Percentiles rank a stretch among this genome's conserved stretches.
Evolutionary conservation across 1,139 yeast genomes (phyloP).

Genomic region (Hyphopichia fennica): DNA sequence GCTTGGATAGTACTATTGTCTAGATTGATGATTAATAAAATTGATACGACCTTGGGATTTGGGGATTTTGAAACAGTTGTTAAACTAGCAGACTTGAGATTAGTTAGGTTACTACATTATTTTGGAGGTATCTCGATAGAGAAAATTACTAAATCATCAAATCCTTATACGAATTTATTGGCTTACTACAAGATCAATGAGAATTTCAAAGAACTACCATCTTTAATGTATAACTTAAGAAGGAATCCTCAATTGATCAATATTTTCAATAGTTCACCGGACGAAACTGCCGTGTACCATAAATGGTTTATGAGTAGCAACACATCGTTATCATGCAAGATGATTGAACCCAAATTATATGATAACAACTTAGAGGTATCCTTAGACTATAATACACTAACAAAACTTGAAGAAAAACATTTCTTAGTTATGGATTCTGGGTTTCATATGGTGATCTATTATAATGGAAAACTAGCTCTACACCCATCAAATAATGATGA

Average conservation of each 20-base stretch:
- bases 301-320: conserved; percentile 26
- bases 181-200: conserved; percentile 24
- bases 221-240: conserved; percentile 30
- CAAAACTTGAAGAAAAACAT: conserved; percentile 20
- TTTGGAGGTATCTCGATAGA: conserved; percentile 31
- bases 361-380: conserved; percentile 1
- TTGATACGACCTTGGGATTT: conserved; percentile 37
- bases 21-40: conserved; percentile 31
- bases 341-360: conserved; percentile 31
- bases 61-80: conserved; percentile 30
- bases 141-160: conserved; percentile 9
- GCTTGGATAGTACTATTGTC: conserved; percentile 32
- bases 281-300: conserved; percentile 43
- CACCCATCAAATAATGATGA: conserved; percentile 36
- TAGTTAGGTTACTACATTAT: conserved; percentile 27
- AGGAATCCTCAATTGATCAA: conserved; percentile 34
- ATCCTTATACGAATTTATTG: conserved; percentile 23
- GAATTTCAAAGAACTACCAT: conserved; percentile 26
- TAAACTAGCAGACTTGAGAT: conserved; percentile 23
- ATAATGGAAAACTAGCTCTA: conserved; percentile 18
- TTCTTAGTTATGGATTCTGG: conserved; percentile 31
- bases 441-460: conserved; percentile 27
- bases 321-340: conserved; percentile 16
- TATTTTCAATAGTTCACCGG: conserved; percentile 45
- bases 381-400: conserved; percentile 5